phyloP scores from a whole-genome alignment of 1,284 basidiomycete genomes.

The Trichosporon inkin region DNA sequence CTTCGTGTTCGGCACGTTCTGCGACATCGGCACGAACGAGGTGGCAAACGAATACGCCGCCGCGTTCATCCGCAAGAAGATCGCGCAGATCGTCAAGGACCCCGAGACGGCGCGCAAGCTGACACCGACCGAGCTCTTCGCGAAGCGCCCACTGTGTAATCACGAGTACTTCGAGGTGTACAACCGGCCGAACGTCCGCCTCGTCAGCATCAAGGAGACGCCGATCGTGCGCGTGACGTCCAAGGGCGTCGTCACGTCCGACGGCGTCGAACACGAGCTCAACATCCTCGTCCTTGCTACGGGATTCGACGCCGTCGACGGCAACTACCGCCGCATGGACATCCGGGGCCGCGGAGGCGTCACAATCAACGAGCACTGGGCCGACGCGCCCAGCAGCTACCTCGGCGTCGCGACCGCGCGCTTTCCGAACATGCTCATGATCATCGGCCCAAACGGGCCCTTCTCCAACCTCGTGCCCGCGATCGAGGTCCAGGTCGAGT shows the following conservation, averaged over 20 bases:
- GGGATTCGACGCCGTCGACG: slow-evolving; percentile 20
- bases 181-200: slow-evolving; percentile 18
- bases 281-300: slow-evolving; percentile 18
- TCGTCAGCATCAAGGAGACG: slow-evolving; percentile 13
- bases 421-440: slow-evolving; percentile 20
- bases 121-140: slow-evolving; percentile 13
- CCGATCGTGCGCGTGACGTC: slow-evolving; percentile 10
- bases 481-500: slow-evolving; percentile 19
- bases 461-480: slow-evolving; percentile 17
- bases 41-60: slow-evolving; percentile 16
- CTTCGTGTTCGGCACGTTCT: slow-evolving; percentile 21
- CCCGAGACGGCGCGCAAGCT: slow-evolving; percentile 14
- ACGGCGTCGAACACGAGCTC: slow-evolving; percentile 14
- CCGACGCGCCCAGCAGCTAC: slow-evolving; percentile 8
- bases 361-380: slow-evolving; percentile 15
- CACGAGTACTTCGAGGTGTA: slow-evolving; percentile 19
- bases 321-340: slow-evolving; percentile 16
- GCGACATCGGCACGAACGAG: slow-evolving; percentile 10
- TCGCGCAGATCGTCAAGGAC: slow-evolving; percentile 14
- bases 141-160: slow-evolving; percentile 18
- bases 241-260: slow-evolving; percentile 10
- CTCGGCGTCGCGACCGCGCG: slow-evolving; percentile 14
- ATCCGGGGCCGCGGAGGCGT: slow-evolving; percentile 11
- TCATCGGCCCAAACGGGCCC: slow-evolving; percentile 19
- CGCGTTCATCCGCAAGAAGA: slow-evolving; percentile 17